These are phyloP conservation scores for Huntiella omanensis DNA, from an alignment of 2,329 filamentous ascomycete species.

Conservation along the genomic window DNA sequence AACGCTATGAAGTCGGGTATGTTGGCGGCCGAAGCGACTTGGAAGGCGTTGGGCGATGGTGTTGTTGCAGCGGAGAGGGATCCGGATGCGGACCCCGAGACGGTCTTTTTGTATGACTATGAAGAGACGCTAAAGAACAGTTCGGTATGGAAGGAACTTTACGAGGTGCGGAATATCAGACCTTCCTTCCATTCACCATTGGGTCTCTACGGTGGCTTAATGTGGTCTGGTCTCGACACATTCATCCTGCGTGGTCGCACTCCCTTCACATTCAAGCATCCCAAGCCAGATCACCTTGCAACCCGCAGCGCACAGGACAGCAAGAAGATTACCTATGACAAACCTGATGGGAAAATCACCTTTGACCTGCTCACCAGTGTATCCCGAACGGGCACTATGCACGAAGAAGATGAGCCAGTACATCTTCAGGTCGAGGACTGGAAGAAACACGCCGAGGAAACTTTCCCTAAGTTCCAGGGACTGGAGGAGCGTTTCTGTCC, in stretches of 20 bases:
- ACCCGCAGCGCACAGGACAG: conserved; percentile 67
- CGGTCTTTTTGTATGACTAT: conserved; percentile 87
- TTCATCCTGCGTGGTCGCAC: conserved; percentile 67
- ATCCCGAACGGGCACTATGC: conserved; percentile 87
- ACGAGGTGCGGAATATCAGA: conserved; percentile 91
- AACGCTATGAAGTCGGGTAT: conserved; percentile 97
- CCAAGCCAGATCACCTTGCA: conserved; percentile 53
- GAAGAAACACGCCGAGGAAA: conserved; percentile 69
- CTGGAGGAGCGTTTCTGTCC: conserved; percentile 94
- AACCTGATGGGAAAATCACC: conserved; percentile 84
- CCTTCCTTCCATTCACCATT: conserved; percentile 82
- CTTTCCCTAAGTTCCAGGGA: conserved; percentile 77
- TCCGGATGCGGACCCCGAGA: conserved; percentile 33
- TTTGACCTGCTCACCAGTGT: conserved; percentile 96
- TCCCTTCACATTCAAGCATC: conserved; percentile 87
- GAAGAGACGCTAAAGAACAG: conserved; percentile 75
- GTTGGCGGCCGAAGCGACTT: conserved; percentile 84
- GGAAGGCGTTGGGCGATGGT: conserved; percentile 43
- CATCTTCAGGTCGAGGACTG: conserved; percentile 91
- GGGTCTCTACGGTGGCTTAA: conserved; percentile 71
- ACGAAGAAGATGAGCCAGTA: conserved; percentile 95
- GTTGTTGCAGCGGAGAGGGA: not conserved
- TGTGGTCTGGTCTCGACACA: conserved; percentile 87
- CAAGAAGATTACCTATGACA: conserved; percentile 85
- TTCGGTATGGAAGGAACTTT: conserved; percentile 82